A percentile compares a stretch with the other conserved stretches of the same genome.
Conservation (phyloP, 495 filamentous ascomycete species). For the Xanthoparmelia taractica region DNA sequence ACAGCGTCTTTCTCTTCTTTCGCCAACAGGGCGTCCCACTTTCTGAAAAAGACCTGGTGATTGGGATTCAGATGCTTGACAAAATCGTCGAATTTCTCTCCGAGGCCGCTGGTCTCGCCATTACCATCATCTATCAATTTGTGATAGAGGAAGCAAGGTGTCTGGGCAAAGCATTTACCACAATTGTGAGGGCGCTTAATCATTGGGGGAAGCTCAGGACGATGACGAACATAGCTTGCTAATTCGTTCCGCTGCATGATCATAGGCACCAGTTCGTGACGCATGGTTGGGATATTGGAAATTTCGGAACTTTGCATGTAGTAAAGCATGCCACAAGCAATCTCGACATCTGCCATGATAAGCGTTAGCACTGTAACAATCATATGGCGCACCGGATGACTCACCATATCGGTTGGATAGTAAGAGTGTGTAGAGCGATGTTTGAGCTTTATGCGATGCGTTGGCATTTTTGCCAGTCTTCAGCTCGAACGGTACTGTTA, state of each 20-base stretch:
- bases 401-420: conserved; percentile 84
- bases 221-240: conserved; percentile 73
- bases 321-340: conserved; percentile 82
- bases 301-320: conserved; percentile 87
- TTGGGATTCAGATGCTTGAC: conserved; percentile 63
- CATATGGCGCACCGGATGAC: conserved; percentile 20
- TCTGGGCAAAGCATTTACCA: conserved; percentile 76
- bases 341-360: conserved; percentile 61
- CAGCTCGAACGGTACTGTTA: conserved; percentile 87
- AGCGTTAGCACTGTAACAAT: conserved; percentile 5
- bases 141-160: conserved; percentile 87
- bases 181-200: conserved; percentile 69
- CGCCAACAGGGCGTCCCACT: conserved; percentile 88
- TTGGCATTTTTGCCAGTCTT: conserved; percentile 82
- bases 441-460: conserved; percentile 79
- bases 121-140: conserved; percentile 80
- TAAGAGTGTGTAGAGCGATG: conserved; percentile 84
- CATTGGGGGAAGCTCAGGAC: conserved; percentile 76
- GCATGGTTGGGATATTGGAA: conserved; percentile 71
- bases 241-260: conserved; percentile 91
- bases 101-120: conserved; percentile 68
- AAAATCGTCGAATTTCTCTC: conserved; percentile 65
- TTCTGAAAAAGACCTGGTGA: conserved; percentile 78
- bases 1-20: conserved; percentile 87
- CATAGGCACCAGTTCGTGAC: conserved; percentile 86